Base-by-base conservation (phyloP, 1,139 yeast species). In the Yueomyces sp. region DNA sequence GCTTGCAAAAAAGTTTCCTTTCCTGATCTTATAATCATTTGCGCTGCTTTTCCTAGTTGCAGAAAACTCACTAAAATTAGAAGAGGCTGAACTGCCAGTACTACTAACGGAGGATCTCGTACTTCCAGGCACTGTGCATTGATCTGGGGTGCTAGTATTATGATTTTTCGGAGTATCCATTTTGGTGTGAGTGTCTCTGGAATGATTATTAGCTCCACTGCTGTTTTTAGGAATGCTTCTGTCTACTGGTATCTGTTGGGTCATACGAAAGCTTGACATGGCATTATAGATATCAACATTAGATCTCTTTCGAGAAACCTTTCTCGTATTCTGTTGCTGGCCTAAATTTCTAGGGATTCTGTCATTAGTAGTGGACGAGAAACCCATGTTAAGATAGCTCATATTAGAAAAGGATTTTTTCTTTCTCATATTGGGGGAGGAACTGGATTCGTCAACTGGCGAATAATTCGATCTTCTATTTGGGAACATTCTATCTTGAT, bases 1-100 rank as follows among this genome's bases (percentile, higher is more conserved):
- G 11, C 46, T 48, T 31, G 46, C 46, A 39, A 52, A 52, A 38
- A 51, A 51, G 32, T 54, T 54, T 4, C 55, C 55, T 28, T 46
- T 46, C 29, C 45, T 46, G 6, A 50, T 34, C 38, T 26, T 46
- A 43, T 39, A 47, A 39, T 39, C 37, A 35, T 31, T 37, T 34
- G 30, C 12, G n/a, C 33, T 31, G 8, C 9, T 39, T 9, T 28
- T 19, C 8, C 34, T 28, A 2, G 41, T n/a, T 19, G 36, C 9
- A 3, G 35, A 40, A 31, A 19, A 3, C 3, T 28, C 27, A 8
- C 36, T 37, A 28, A 34, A 37, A n/a, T 40, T 36, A 4, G 35
- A 33, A 3, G 33, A 28, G 8, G 3, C n/a, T 6, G 35, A 33
- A 33, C 35, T 33, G 8, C 19, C 6, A 33, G n/a, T 33, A 11